phyloP scores from a whole-genome alignment of 768 basidiomycete genomes.

The Boletus reticuloceps region DNA sequence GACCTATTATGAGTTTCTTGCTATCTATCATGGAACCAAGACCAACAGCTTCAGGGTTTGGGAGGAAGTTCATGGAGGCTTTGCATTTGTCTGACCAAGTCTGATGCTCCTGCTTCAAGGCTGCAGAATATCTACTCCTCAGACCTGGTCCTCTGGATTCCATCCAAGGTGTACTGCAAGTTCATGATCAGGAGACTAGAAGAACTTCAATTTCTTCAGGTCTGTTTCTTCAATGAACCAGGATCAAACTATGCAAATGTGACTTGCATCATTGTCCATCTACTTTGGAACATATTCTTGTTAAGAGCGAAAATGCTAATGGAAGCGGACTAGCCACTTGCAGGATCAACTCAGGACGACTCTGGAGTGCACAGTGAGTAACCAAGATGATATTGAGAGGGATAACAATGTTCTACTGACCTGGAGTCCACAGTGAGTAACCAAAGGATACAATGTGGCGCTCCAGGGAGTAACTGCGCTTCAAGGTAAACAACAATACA shows the following conservation, averaged over 20 bases:
- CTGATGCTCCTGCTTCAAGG: neutral
- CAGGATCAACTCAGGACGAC: too few species aligned
- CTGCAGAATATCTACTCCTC: constrained; percentile 1
- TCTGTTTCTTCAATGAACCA: constrained; percentile 3
- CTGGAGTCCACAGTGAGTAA: too few species aligned
- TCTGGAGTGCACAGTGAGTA: too few species aligned
- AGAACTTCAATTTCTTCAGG: constrained; percentile 1
- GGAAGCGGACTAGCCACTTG: too few species aligned
- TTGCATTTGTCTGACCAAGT: neutral
- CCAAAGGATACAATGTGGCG: too few species aligned
- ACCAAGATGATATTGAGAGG: too few species aligned
- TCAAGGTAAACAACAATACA: too few species aligned
- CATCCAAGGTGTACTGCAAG: neutral
- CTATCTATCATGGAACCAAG: neutral
- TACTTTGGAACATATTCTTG: neutral
- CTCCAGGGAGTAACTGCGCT: too few species aligned
- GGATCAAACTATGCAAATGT: neutral
- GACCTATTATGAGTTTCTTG: neutral
- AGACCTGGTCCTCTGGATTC: constrained; percentile 2
- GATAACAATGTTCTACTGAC: too few species aligned
- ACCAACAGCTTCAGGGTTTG: neutral
- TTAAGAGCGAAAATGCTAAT: too few species aligned
- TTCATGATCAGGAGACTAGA: constrained; percentile 1
- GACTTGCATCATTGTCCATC: constrained; percentile 6
- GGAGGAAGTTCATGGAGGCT: neutral